A percentile compares a stretch with the other conserved stretches of the same genome.
Evolutionary conservation across 202 grass and related monocot species (phyloP).

Genomic region (Setaria italica): DNA sequence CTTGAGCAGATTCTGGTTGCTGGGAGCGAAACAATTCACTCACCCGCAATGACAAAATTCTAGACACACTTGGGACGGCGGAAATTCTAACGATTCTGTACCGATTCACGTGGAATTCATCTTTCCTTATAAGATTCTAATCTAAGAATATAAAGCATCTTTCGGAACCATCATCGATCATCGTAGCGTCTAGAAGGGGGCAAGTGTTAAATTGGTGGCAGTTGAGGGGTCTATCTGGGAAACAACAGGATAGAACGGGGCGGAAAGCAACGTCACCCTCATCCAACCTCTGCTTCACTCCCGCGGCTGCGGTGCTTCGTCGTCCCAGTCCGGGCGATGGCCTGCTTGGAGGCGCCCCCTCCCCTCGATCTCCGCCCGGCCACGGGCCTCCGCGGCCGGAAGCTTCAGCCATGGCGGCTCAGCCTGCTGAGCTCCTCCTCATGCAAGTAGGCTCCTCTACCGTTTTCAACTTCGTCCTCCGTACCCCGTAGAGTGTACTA

Average conservation of each 20-base stretch:
- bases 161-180: neutral
- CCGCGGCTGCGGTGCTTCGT: neutral
- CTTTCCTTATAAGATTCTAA: too few species aligned
- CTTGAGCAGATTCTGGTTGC: neutral
- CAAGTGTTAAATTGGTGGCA: neutral
- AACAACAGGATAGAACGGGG: neutral
- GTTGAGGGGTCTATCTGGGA: neutral
- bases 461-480: neutral
- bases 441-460: conserved; percentile 37
- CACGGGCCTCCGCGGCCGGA: neutral
- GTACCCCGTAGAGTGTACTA: neutral
- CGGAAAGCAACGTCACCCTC: neutral
- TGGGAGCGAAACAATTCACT: neutral
- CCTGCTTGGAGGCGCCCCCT: conserved; percentile 46
- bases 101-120: too few species aligned
- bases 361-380: conserved; percentile 2
- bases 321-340: conserved; percentile 34
- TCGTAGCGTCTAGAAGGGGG: neutral
- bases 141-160: too few species aligned
- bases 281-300: neutral
- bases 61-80: neutral
- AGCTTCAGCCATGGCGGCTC: neutral
- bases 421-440: neutral
- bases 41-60: neutral
- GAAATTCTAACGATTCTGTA: neutral